Evolutionary conservation across 1,284 basidiomycete species (phyloP).

Genomic region (Hypsizygus ulmarius): DNA sequence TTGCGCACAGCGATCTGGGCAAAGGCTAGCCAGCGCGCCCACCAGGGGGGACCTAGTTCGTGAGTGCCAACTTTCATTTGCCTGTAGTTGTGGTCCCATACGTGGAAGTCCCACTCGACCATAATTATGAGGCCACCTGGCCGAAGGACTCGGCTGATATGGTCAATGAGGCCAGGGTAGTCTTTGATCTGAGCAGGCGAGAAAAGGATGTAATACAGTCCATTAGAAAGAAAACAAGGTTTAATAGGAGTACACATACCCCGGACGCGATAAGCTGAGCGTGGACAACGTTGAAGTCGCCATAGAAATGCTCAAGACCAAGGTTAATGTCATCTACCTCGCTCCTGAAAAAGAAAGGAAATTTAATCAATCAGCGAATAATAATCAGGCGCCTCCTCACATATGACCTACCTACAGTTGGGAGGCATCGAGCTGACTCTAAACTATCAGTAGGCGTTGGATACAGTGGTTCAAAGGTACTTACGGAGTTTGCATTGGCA

Average conservation of each 20-base stretch:
- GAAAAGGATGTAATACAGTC: too few relatives aligned
- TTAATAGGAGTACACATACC: slow-evolving; percentile 40
- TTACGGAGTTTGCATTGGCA: slow-evolving; percentile 70
- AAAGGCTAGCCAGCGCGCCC: slow-evolving; percentile 60
- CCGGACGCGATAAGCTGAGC: slow-evolving; percentile 67
- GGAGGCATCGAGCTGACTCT: slow-evolving; percentile 54
- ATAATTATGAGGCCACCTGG: slow-evolving; percentile 67
- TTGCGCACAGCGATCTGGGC: slow-evolving; percentile 47
- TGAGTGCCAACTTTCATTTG: slow-evolving; percentile 42
- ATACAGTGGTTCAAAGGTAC: slow-evolving; percentile 25
- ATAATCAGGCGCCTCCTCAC: slow-evolving; percentile 6
- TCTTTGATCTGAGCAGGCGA: slow-evolving; percentile 55
- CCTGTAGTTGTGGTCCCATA: slow-evolving; percentile 50
- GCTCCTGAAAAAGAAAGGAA: slow-evolving; percentile 43
- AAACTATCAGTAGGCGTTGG: slow-evolving; percentile 6
- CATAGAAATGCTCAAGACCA: slow-evolving; percentile 76
- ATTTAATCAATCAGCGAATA: slow-evolving; percentile 7
- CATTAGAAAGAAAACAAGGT: not conserved
- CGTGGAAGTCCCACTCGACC: slow-evolving; percentile 65
- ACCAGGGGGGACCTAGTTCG: slow-evolving; percentile 47
- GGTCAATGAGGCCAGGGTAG: slow-evolving; percentile 61
- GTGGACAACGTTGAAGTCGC: slow-evolving; percentile 73
- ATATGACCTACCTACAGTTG: slow-evolving; percentile 58
- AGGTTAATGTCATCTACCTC: slow-evolving; percentile 83
- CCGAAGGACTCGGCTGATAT: slow-evolving; percentile 62